Percentiles rank a stretch among this genome's conserved stretches.
Evolutionary conservation across 208 protist genomes (phyloP).

Genomic region (Histomonas meleagridis): DNA sequence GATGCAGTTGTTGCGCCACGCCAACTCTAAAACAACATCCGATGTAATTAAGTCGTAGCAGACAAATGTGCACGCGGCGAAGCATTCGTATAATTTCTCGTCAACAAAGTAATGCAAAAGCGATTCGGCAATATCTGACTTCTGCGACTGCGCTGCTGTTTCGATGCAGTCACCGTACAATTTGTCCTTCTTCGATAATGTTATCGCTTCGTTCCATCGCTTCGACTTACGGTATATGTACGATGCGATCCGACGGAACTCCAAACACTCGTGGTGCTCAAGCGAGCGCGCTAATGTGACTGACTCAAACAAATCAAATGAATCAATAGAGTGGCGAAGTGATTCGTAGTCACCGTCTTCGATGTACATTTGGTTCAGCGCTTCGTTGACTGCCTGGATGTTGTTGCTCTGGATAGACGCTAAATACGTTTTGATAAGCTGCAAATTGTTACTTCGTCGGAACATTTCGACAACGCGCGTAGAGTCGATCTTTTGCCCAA

Average conservation of each 20-base stretch:
- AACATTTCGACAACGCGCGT: constrained; percentile 80
- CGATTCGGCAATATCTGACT: constrained; percentile 71
- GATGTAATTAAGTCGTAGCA: constrained; percentile 82
- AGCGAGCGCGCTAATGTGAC: constrained; percentile 78
- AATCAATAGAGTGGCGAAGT: constrained; percentile 78
- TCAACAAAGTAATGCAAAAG: constrained; percentile 92
- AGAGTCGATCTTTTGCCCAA: constrained; percentile 83
- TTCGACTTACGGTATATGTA: constrained; percentile 75
- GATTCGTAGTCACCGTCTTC: constrained; percentile 92
- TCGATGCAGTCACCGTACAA: constrained; percentile 92
- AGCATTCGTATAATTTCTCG: constrained; percentile 58
- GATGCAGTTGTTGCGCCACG: constrained; percentile 85
- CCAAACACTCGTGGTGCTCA: constrained; percentile 88
- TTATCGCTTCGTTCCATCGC: constrained; percentile 66
- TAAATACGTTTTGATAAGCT: constrained; percentile 82
- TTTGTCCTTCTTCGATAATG: constrained; percentile 85
- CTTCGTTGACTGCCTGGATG: constrained; percentile 81
- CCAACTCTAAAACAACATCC: constrained; percentile 84
- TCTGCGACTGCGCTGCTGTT: constrained; percentile 79
- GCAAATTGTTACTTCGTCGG: constrained; percentile 61
- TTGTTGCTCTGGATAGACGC: constrained; percentile 71
- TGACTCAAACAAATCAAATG: constrained; percentile 85
- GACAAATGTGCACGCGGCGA: constrained; percentile 61
- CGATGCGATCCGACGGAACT: constrained; percentile 93
- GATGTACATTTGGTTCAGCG: constrained; percentile 89